A percentile compares a stretch with the other conserved stretches of the same genome.
Conservation (phyloP, 495 filamentous ascomycete genomes). For the Aspergillus bridgeri region DNA sequence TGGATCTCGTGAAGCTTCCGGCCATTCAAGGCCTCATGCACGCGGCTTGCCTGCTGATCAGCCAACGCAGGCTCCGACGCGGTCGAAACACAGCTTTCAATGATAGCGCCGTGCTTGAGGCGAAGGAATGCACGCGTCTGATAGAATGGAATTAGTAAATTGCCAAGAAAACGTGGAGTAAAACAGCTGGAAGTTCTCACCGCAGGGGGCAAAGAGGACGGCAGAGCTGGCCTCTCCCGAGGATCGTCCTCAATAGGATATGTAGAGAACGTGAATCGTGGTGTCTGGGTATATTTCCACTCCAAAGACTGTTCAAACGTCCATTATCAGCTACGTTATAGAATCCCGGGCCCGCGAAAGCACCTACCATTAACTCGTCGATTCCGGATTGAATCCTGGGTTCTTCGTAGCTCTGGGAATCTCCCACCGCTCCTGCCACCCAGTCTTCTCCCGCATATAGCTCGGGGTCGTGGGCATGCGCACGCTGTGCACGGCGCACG, state of each 20-base stretch:
- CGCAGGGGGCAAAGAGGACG: constrained; percentile 35
- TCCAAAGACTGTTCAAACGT: constrained; percentile 52
- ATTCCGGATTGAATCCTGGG: constrained; percentile 55
- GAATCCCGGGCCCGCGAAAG: background rate
- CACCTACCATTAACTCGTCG: constrained; percentile 55
- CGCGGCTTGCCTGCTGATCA: constrained; percentile 32
- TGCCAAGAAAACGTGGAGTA: background rate
- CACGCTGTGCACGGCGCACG: constrained; percentile 32
- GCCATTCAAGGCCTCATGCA: constrained; percentile 36
- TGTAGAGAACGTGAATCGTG: constrained; percentile 73
- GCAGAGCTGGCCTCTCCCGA: constrained; percentile 47
- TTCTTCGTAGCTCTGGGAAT: constrained; percentile 40
- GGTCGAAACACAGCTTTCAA: constrained; percentile 44
- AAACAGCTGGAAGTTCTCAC: constrained; percentile 21
- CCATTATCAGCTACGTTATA: background rate
- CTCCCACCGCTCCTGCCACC: constrained; percentile 45
- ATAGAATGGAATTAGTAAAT: background rate
- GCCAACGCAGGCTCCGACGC: constrained; percentile 32
- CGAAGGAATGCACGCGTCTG: constrained; percentile 42
- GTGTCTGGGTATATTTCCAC: constrained; percentile 83
- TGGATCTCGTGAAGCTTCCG: constrained; percentile 43
- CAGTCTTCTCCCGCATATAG: constrained; percentile 41
- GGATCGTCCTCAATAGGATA: constrained; percentile 52
- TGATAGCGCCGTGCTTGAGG: constrained; percentile 41
- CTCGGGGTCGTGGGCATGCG: constrained; percentile 33